Evolutionary conservation across 1,139 yeast species (phyloP).

Genomic region (Kodamaea sp.): DNA sequence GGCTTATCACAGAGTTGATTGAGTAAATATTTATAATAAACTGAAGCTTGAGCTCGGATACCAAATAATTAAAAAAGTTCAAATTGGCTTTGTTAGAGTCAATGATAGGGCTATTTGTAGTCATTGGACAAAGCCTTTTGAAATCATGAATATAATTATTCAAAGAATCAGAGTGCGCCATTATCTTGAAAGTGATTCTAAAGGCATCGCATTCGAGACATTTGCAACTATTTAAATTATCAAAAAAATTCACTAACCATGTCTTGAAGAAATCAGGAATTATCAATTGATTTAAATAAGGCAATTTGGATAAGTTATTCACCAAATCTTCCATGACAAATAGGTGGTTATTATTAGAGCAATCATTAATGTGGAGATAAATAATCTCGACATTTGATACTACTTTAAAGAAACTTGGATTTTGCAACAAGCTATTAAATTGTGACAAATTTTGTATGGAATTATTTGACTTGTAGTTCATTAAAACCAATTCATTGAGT

Average conservation of each 20-base stretch:
- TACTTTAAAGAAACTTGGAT: constrained; percentile 11
- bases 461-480: constrained; percentile 23
- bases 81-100: constrained; percentile 14
- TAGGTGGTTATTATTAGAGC: constrained; percentile 13
- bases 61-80: constrained; percentile 19
- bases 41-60: constrained; percentile 21
- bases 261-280: constrained; percentile 27
- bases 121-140: constrained; percentile 6
- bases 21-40: constrained; percentile 21
- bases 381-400: constrained; percentile 15
- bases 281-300: constrained; percentile 14
- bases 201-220: constrained; percentile 18
- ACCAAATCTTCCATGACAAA: constrained; percentile 10
- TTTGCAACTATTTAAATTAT: constrained; percentile 18
- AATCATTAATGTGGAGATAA: constrained; percentile 23
- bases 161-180: constrained; percentile 17
- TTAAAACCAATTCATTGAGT: constrained; percentile 19
- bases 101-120: constrained; percentile 7
- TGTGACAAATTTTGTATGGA: constrained; percentile 20
- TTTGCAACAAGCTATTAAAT: constrained; percentile 16
- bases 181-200: constrained; percentile 14
- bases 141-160: constrained; percentile 20
- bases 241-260: constrained; percentile 21
- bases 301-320: constrained; percentile 8
- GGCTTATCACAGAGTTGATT: constrained; percentile 21